phyloP scores from a whole-genome alignment of 2,329 filamentous ascomycete genomes.

The Penicillium thymicola region DNA sequence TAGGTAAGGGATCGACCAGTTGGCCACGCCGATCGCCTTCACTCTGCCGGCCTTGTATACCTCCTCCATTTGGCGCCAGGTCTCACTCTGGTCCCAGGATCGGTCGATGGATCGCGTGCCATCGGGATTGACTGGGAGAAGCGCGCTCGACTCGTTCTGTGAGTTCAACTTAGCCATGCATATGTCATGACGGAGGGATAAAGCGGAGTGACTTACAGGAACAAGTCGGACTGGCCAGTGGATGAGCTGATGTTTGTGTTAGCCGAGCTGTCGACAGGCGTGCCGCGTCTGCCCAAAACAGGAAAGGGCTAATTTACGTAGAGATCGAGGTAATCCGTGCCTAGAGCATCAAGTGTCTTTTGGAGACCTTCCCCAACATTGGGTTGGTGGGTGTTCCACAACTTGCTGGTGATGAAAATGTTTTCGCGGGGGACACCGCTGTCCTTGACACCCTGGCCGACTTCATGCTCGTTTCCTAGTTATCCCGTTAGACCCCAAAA shows the following conservation, averaged over 20 bases:
- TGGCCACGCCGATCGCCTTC: constrained; percentile 27
- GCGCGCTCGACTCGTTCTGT: constrained; percentile 10
- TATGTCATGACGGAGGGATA: neutral
- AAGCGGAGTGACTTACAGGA: constrained; percentile 4
- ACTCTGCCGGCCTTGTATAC: constrained; percentile 18
- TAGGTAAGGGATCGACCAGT: constrained; percentile 20
- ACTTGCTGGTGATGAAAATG: constrained; percentile 74
- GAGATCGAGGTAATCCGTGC: constrained; percentile 43
- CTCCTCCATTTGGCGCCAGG: constrained; percentile 23
- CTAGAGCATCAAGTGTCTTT: constrained; percentile 39
- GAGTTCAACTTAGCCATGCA: neutral
- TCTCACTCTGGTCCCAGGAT: constrained; percentile 23
- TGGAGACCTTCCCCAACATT: constrained; percentile 56
- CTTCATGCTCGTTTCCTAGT: constrained; percentile 64
- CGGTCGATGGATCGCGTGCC: constrained; percentile 30
- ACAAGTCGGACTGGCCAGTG: constrained; percentile 41
- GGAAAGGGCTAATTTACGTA: constrained; percentile 24
- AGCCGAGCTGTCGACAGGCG: neutral
- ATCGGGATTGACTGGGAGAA: constrained; percentile 14
- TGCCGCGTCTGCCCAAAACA: neutral
- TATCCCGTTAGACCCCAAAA: neutral
- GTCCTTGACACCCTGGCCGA: constrained; percentile 61
- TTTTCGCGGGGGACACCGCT: constrained; percentile 61
- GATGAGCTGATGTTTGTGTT: constrained; percentile 32
- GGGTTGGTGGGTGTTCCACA: constrained; percentile 68